Base-by-base conservation (phyloP, 495 filamentous ascomycete genomes). In the Hypoxylon crocopeplum region DNA sequence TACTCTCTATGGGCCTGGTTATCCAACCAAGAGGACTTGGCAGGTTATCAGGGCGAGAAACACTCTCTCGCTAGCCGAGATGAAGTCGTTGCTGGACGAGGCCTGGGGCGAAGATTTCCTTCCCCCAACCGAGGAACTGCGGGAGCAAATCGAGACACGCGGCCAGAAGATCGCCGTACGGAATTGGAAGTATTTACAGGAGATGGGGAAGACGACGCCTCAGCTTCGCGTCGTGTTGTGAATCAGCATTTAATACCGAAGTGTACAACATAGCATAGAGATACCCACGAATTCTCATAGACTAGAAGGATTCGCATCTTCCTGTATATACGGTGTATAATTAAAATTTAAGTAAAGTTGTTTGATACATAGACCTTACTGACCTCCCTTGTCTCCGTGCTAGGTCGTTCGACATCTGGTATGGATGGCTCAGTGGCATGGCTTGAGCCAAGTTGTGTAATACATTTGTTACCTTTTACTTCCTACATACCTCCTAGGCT, bases 31-130 rank as follows among this genome's bases (percentile, higher is more conserved):
- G 32, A 49, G 37, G 25, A 17, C 7, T 7, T 55, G 34, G 21
- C 64, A 54, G 20, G 8, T 36, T 8, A 55, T 59, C 19, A 59
- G 56, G 45, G 53, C 56, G 7, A 57, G 32, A 13, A 69, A 72
- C 33, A 44, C 13, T 7, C 29, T 72, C 20, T 48, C 47, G 1
- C 22, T 75, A 12, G 21, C 37, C 10, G 47, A 69, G 25, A 70
- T 70, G 56, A 72, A 70, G 39, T 33, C 40, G 1, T 24, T 65
- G 16, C 52, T 73, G 7, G 67, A 76, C 36, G 48, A 65, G 10
- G 66, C 68, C 0, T 76, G 72, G 72, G 73, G 72, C 21, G 51
- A 41, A 16, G 48, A 72, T 10, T 40, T 76, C 5, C 63, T 76
- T 2, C 67, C 63, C 3, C 55, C 64, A 2, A 29, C 71, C 12